Percentiles rank a stretch among this genome's conserved stretches.
phyloP scores from a whole-genome alignment of 805 yeast genomes.

The Saturnispora dispora region DNA sequence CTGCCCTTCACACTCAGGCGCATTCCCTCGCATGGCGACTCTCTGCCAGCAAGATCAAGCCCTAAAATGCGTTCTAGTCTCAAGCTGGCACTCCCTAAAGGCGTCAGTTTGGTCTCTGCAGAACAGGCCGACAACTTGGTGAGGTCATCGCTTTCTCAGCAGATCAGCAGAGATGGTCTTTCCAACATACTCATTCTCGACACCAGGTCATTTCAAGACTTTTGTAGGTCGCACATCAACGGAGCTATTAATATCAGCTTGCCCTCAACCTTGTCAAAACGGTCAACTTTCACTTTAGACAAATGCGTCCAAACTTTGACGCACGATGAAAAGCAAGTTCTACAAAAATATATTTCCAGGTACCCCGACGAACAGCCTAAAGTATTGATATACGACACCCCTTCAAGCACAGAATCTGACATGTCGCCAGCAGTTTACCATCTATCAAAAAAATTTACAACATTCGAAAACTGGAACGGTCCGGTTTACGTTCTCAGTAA shows the following conservation, averaged over 20 bases:
- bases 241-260: constrained; percentile 69
- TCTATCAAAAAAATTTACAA: constrained; percentile 39
- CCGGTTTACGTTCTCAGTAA: constrained; percentile 35
- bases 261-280: constrained; percentile 79
- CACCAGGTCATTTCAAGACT: constrained; percentile 74
- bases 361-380: constrained; percentile 29
- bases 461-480: constrained; percentile 31
- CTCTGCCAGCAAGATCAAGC: neutral
- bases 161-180: constrained; percentile 15
- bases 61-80: neutral
- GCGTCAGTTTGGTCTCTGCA: neutral
- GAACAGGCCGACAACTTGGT: constrained; percentile 16
- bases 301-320: constrained; percentile 57
- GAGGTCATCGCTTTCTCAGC: constrained; percentile 5
- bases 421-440: constrained; percentile 35
- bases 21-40: neutral
- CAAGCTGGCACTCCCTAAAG: neutral
- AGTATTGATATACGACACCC: constrained; percentile 45
- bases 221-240: constrained; percentile 44
- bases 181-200: constrained; percentile 49
- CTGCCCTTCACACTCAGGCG: neutral
- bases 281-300: constrained; percentile 59
- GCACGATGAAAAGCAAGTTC: constrained; percentile 36
- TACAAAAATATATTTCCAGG: constrained; percentile 30
- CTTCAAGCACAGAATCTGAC: constrained; percentile 23